These are phyloP conservation scores for Halophytophthora batemanensis DNA, from an alignment of 352 stramenopile species.

Conservation along the genomic window DNA sequence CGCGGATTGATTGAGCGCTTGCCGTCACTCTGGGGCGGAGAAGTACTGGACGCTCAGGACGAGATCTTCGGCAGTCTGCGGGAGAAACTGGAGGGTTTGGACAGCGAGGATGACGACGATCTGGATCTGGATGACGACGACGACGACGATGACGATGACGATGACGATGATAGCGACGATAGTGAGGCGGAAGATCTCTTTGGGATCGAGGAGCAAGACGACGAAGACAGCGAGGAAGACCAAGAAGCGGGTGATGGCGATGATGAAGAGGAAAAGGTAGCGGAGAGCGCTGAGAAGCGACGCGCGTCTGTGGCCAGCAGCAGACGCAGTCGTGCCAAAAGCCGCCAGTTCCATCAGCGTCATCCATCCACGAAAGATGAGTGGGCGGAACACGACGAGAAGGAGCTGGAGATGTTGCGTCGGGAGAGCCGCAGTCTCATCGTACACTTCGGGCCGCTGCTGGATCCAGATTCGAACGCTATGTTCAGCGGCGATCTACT, in stretches of 20 bases:
- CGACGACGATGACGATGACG: conserved; percentile 33
- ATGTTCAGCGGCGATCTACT: conserved; percentile 60
- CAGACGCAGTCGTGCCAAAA: conserved; percentile 8
- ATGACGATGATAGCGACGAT: conserved; percentile 34
- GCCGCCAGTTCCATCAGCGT: conserved; percentile 8
- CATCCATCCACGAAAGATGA: conserved; percentile 49
- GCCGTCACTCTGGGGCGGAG: conserved; percentile 66
- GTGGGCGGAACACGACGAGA: conserved; percentile 61
- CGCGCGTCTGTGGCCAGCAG: conserved; percentile 4
- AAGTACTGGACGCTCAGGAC: conserved; percentile 59
- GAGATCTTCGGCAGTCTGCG: conserved; percentile 48
- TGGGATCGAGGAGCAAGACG: conserved; percentile 9
- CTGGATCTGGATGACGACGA: conserved; percentile 28
- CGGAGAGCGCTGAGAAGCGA: conserved; percentile 8
- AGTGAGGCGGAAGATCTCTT: conserved; percentile 34
- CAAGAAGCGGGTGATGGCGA: background rate
- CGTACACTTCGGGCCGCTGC: conserved; percentile 60
- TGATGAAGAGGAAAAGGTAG: background rate
- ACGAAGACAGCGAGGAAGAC: conserved; percentile 8
- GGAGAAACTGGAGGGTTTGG: conserved; percentile 31
- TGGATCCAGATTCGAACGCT: conserved; percentile 62
- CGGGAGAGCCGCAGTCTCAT: conserved; percentile 58
- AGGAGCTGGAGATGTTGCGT: conserved; percentile 60
- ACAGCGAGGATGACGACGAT: conserved; percentile 51
- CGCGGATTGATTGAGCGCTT: conserved; percentile 66